Conservation (phyloP, 345 rosid genomes). For the Salix udensis region DNA sequence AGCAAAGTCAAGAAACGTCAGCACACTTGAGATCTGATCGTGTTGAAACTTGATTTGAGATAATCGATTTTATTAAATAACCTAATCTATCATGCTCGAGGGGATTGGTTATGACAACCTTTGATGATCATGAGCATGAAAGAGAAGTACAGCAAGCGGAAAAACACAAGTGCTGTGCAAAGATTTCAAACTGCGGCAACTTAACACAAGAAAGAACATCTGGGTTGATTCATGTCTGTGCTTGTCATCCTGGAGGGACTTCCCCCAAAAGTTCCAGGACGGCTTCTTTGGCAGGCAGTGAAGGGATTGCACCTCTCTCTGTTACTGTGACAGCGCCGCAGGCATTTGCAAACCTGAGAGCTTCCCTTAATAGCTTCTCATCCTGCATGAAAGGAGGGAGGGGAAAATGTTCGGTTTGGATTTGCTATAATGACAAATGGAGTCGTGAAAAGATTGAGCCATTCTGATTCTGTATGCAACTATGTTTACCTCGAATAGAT, state of each 20-base stretch:
- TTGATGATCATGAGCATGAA: not conserved
- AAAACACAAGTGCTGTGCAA: not conserved
- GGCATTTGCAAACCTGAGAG: slow-evolving; percentile 73
- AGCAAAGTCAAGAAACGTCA: too few species aligned
- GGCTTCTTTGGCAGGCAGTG: slow-evolving; percentile 67
- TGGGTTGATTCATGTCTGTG: not conserved
- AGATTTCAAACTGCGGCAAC: not conserved
- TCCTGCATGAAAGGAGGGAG: slow-evolving; percentile 41
- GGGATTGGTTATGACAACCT: not conserved
- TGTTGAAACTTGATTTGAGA: not conserved
- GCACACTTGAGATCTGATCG: not conserved
- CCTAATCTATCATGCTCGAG: not conserved
- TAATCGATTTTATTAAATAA: not conserved
- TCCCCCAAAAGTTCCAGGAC: slow-evolving; percentile 47
- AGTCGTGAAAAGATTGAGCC: not conserved
- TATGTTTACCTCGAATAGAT: slow-evolving; percentile 22
- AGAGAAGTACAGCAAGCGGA: not conserved
- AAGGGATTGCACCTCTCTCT: slow-evolving; percentile 94
- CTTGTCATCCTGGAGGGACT: slow-evolving; percentile 2
- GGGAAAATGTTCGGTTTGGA: not conserved
- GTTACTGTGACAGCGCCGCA: slow-evolving; percentile 87
- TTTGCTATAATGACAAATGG: too few species aligned
- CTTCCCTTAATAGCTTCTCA: slow-evolving; percentile 68
- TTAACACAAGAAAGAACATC: not conserved
- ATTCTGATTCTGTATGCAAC: not conserved